phyloP scores from a whole-genome alignment of 2,329 filamentous ascomycete genomes.

The Raffaelea deltoideospora region DNA sequence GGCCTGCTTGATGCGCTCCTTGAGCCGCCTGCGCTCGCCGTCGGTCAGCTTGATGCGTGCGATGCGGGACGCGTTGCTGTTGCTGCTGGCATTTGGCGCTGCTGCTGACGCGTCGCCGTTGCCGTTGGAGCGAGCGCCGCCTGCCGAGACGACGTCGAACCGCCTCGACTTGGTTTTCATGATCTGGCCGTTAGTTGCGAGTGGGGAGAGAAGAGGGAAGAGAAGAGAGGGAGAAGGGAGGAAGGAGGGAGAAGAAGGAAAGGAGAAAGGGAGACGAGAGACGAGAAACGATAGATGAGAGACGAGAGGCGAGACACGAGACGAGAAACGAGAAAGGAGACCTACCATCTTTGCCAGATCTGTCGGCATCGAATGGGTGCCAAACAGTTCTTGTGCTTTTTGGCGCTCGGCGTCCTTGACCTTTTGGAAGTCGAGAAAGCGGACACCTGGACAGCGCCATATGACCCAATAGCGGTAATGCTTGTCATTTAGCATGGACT shows the following conservation, averaged over 20 bases:
- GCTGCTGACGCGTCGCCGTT: too few species aligned
- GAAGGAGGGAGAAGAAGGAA: too few species aligned
- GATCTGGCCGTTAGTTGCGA: slow-evolving; percentile 39
- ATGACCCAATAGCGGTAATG: slow-evolving; percentile 87
- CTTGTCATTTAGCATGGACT: too few species aligned
- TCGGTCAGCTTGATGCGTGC: slow-evolving; percentile 76
- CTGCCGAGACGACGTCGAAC: slow-evolving; percentile 38
- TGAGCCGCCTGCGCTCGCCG: slow-evolving; percentile 69
- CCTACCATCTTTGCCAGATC: slow-evolving; percentile 57
- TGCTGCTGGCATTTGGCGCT: too few species aligned
- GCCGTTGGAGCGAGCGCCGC: slow-evolving; percentile 18
- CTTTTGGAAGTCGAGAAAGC: slow-evolving; percentile 86
- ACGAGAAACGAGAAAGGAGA: too few species aligned
- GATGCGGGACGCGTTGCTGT: slow-evolving; percentile 15
- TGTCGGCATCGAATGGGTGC: slow-evolving; percentile 61
- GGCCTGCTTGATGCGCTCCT: slow-evolving; percentile 77
- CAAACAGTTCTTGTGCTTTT: slow-evolving; percentile 68
- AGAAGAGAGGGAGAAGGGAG: too few species aligned
- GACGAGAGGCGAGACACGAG: too few species aligned
- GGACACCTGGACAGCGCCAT: slow-evolving; percentile 69
- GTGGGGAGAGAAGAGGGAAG: neutral
- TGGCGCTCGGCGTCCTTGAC: slow-evolving; percentile 75
- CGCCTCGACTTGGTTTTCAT: slow-evolving; percentile 70
- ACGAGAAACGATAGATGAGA: too few species aligned
- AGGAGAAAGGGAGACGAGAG: neutral